Conservation (phyloP, 352 stramenopile species). For the Pythium scleroteichum region DNA sequence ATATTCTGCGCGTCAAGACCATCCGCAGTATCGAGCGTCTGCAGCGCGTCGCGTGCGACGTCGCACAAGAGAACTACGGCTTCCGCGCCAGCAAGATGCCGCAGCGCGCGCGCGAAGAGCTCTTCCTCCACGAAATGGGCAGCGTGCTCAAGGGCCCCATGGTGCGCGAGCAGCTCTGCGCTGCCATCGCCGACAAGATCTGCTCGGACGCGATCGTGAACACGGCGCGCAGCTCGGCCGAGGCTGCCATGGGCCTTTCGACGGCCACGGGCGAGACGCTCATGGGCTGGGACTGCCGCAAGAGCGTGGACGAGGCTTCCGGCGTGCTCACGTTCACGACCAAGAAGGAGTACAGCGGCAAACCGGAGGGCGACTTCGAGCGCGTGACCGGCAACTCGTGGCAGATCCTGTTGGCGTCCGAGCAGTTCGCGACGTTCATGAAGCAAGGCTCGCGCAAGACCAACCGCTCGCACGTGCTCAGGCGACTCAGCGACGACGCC, state of each 20-base stretch:
- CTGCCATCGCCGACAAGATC: slow-evolving; percentile 19
- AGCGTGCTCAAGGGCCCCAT: slow-evolving; percentile 14
- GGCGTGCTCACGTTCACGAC: slow-evolving; percentile 18
- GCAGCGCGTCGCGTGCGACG: slow-evolving; percentile 45
- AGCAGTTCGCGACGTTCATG: slow-evolving; percentile 17
- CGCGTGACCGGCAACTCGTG: slow-evolving; percentile 15
- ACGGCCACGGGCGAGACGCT: background rate
- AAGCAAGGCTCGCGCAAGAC: slow-evolving; percentile 4
- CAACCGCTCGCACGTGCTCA: slow-evolving; percentile 18
- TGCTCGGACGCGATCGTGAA: slow-evolving; percentile 25
- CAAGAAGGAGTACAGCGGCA: slow-evolving; percentile 19
- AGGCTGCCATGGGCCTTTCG: slow-evolving; percentile 7
- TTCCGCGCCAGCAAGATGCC: slow-evolving; percentile 25
- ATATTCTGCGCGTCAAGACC: slow-evolving; percentile 50
- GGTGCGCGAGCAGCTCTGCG: slow-evolving; percentile 15
- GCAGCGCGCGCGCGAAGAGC: slow-evolving; percentile 17
- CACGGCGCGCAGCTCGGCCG: slow-evolving; percentile 20
- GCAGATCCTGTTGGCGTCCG: slow-evolving; percentile 14
- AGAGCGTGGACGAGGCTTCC: slow-evolving; percentile 1
- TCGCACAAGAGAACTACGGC: slow-evolving; percentile 46
- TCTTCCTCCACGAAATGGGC: slow-evolving; percentile 25
- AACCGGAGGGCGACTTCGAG: slow-evolving; percentile 3
- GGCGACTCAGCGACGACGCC: slow-evolving; percentile 25
- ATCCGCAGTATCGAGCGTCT: slow-evolving; percentile 53
- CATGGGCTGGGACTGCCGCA: slow-evolving; percentile 20